Conservation (phyloP, 352 stramenopile genomes). For the Pythium phragmiticola region DNA sequence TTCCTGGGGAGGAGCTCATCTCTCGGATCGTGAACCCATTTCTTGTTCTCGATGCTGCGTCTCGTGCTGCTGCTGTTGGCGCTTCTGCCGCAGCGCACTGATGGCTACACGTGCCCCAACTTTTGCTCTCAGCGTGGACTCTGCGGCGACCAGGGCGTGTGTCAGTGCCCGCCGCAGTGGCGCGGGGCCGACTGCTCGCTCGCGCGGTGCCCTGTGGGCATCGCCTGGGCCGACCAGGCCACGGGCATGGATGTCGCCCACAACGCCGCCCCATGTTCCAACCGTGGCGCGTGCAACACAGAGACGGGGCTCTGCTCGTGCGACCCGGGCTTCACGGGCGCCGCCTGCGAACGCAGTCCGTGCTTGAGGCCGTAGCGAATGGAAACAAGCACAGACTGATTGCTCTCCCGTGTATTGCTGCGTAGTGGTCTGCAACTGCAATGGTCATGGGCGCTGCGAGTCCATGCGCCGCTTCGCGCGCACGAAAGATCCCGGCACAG, state of each 20-base stretch:
- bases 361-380: neutral
- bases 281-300: slow-evolving; percentile 64
- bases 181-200: slow-evolving; percentile 62
- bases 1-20: neutral
- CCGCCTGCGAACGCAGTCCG: slow-evolving; percentile 60
- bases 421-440: slow-evolving; percentile 73
- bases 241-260: slow-evolving; percentile 68
- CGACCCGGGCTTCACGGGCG: slow-evolving; percentile 70
- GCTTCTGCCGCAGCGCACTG: slow-evolving; percentile 5
- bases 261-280: slow-evolving; percentile 87
- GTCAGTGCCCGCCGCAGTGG: slow-evolving; percentile 46
- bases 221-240: slow-evolving; percentile 73
- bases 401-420: neutral
- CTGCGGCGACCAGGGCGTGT: slow-evolving; percentile 56
- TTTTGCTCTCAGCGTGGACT: slow-evolving; percentile 71
- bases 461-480: slow-evolving; percentile 62
- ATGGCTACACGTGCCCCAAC: slow-evolving; percentile 56
- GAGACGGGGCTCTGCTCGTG: slow-evolving; percentile 65
- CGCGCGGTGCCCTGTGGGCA: slow-evolving; percentile 62
- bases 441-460: slow-evolving; percentile 74
- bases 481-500: slow-evolving; percentile 59
- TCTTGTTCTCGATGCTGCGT: neutral
- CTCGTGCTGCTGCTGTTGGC: slow-evolving; percentile 4
- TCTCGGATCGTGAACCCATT: slow-evolving; percentile 11
- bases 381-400: no score